These are phyloP conservation scores for Fusarium sp. DNA, from an alignment of 2,329 filamentous ascomycete genomes.

Conservation along the genomic window DNA sequence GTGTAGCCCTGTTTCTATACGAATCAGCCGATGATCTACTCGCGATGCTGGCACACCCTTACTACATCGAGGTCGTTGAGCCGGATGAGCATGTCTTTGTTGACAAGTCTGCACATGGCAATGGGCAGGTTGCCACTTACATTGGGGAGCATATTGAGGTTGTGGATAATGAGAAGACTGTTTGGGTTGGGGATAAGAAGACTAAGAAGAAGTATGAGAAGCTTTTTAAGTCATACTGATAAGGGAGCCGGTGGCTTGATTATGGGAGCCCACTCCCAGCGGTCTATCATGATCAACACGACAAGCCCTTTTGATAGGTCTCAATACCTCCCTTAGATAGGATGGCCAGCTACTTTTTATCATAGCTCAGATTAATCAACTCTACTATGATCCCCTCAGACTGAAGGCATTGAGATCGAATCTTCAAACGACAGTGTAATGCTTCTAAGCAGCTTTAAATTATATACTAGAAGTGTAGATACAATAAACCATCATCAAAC, in stretches of 20 bases:
- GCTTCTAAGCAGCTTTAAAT: neutral
- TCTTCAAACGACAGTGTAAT: neutral
- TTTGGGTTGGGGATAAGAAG: slow-evolving; percentile 41
- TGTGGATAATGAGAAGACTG: slow-evolving; percentile 38
- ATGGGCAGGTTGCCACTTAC: slow-evolving; percentile 47
- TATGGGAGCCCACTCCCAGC: no score
- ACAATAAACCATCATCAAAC: neutral
- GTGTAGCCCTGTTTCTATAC: slow-evolving; percentile 50
- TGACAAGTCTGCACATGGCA: slow-evolving; percentile 45
- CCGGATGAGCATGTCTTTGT: slow-evolving; percentile 49
- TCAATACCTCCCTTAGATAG: neutral
- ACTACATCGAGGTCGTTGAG: slow-evolving; percentile 47
- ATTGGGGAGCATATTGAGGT: slow-evolving; percentile 45
- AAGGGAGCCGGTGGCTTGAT: neutral
- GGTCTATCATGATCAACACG: neutral
- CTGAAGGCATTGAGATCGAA: accelerated
- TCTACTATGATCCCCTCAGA: neutral
- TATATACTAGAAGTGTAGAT: neutral
- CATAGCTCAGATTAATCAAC: neutral
- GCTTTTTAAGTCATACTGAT: slow-evolving; percentile 41
- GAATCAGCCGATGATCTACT: slow-evolving; percentile 36
- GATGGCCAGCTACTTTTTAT: accelerated
- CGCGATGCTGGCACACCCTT: slow-evolving; percentile 47
- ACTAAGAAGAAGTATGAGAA: slow-evolving; percentile 38
- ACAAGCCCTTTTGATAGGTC: neutral